Evolutionary conservation across 2,329 filamentous ascomycete genomes (phyloP), one percentile per base, ranked within the genome.

Genomic region (Botryotinia globosa): DNA sequence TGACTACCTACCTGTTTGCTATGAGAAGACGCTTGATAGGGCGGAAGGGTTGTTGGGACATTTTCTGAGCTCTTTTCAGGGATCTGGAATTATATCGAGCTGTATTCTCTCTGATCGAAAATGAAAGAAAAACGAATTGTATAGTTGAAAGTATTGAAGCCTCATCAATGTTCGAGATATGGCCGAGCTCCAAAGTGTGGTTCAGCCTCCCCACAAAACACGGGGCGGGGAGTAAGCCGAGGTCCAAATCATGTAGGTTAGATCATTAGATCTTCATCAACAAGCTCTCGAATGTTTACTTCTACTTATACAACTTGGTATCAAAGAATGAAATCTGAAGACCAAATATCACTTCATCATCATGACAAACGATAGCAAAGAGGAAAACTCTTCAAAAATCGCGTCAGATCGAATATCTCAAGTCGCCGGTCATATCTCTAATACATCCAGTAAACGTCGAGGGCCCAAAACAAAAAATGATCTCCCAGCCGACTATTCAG

Each of bases 401-500:
- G 63, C 79, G 25, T 77, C 80, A 34, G 82, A 81, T 51, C 54
- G 79, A 67, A 68, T 79, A 44, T 78, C 77, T 12, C 79, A 81
- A 79, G 77, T 77, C 18, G 74, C 76, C 73, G 78, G 72, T 59
- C 80, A 74, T 77, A 77, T 79, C 74, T 76, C 65, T 61, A 37
- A 39, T 4, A 75, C 70, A 79, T 58, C 79, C 80, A 73, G 78
- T 80, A 75, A 80, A 51, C 75, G 73, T 69, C 71, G 73, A 65
- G 44, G 73, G 68, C 42, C 79, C 59, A 82, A 81, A 72, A 78
- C 77, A 12, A 79, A 81, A 51, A 78, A 81, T 51, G 82, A 83
- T 14, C 83, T 89, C 0, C 88, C 89, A 39, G 84, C 87, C 67
- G 88, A 91, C 79, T 89, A 90, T 79, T 87, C 86, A 48, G 89